Evolutionary conservation across 2,329 filamentous ascomycete genomes (phyloP).

Genomic region (Orbilia oligospora): DNA sequence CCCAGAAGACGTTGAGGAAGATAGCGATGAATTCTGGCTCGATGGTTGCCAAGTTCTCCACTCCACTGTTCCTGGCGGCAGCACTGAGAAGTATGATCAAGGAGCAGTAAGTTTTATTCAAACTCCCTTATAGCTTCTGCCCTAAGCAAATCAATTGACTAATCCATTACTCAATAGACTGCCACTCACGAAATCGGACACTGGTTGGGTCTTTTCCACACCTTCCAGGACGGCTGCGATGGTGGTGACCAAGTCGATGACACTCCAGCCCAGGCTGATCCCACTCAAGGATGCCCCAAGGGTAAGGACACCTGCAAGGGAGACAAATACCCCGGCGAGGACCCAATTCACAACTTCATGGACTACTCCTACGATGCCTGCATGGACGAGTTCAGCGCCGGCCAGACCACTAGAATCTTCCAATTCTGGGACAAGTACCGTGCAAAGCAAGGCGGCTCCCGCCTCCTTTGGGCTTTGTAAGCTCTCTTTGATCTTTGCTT

Average conservation of each 20-base stretch:
- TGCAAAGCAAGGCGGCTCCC: slow-evolving; percentile 50
- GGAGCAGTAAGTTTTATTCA: slow-evolving; percentile 63
- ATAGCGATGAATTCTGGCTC: slow-evolving; percentile 66
- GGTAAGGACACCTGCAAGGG: slow-evolving; percentile 66
- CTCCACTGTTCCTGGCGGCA: slow-evolving; percentile 67
- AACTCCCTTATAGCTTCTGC: neutral
- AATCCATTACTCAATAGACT: slow-evolving; percentile 63
- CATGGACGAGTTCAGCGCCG: slow-evolving; percentile 69
- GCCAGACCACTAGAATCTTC: slow-evolving; percentile 68
- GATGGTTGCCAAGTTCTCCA: slow-evolving; percentile 68
- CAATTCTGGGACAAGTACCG: slow-evolving; percentile 68
- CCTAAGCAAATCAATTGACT: slow-evolving; percentile 3
- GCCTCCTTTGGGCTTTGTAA: slow-evolving; percentile 38
- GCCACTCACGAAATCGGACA: slow-evolving; percentile 70
- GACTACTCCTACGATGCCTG: slow-evolving; percentile 67
- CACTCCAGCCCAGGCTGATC: slow-evolving; percentile 67
- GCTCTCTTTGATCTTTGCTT: slow-evolving; percentile 18
- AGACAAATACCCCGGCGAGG: slow-evolving; percentile 61
- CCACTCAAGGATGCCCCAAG: slow-evolving; percentile 66
- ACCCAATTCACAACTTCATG: slow-evolving; percentile 66
- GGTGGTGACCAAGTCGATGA: slow-evolving; percentile 68
- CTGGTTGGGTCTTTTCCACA: slow-evolving; percentile 71
- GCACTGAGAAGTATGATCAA: slow-evolving; percentile 65
- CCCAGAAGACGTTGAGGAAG: slow-evolving; percentile 62
- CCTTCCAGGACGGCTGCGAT: slow-evolving; percentile 69